These are phyloP conservation scores for Eragrostis curvula DNA, from an alignment of 176 grass and related monocot genomes.

Conservation along the genomic window DNA sequence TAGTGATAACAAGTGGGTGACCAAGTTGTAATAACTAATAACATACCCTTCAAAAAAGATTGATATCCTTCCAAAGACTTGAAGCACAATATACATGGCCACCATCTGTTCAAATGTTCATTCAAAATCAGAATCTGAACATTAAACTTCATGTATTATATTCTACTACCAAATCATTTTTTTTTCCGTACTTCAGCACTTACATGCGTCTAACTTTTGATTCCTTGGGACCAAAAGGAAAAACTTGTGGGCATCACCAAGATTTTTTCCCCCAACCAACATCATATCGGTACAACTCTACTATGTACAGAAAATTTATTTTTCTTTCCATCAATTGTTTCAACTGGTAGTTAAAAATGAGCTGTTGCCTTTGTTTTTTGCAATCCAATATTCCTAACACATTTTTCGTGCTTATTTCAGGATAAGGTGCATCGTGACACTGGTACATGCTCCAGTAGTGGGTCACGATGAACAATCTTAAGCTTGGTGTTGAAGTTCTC, in stretches of 20 bases:
- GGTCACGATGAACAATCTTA: conserved; percentile 63
- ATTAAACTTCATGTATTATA: not conserved
- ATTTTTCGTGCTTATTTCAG: conserved; percentile 40
- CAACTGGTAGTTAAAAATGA: conserved; percentile 6
- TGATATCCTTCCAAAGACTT: conserved; percentile 9
- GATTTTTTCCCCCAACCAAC: conserved; percentile 23
- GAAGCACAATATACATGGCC: conserved; percentile 13
- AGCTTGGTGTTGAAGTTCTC: conserved; percentile 73
- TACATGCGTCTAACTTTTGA: conserved; percentile 27
- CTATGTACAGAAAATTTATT: not conserved
- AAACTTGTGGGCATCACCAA: conserved; percentile 41
- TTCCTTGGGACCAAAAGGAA: conserved; percentile 37
- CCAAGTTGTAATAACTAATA: not conserved
- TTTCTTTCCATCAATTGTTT: not conserved
- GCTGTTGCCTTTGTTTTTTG: conserved; percentile 21
- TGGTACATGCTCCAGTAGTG: not conserved
- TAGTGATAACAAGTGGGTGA: not conserved
- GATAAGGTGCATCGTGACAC: not conserved
- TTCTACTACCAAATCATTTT: not conserved
- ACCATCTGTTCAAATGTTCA: conserved; percentile 19
- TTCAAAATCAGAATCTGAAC: not conserved
- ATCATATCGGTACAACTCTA: conserved; percentile 12
- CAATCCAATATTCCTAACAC: conserved; percentile 5
- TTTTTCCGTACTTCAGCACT: conserved; percentile 15
- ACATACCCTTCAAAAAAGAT: not conserved